These are phyloP conservation scores for Diaporthe capsici DNA, from an alignment of 2,329 filamentous ascomycete genomes.

Conservation along the genomic window DNA sequence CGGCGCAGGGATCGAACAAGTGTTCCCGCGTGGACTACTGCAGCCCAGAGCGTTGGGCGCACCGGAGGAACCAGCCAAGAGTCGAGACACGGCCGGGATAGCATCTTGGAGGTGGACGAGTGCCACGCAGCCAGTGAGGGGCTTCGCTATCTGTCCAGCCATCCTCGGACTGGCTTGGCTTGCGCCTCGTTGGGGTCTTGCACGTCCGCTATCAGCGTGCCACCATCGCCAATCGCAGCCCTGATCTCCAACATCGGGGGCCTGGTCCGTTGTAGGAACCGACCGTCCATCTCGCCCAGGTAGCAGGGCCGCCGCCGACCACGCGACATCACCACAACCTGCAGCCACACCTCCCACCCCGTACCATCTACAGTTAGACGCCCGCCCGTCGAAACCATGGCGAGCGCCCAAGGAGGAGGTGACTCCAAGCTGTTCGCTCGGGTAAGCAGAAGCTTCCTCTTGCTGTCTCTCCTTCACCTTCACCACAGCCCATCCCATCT, in stretches of 20 bases:
- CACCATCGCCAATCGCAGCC: constrained; percentile 36
- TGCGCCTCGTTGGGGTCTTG: constrained; percentile 20
- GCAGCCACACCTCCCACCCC: constrained; percentile 37
- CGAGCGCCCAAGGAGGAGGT: constrained; percentile 76
- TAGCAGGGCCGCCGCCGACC: constrained; percentile 26
- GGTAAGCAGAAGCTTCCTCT: constrained; percentile 68
- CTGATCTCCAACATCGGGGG: constrained; percentile 31
- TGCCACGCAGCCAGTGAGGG: constrained; percentile 32
- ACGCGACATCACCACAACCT: constrained; percentile 38
- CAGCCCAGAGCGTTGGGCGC: constrained; percentile 23
- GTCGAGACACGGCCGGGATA: constrained; percentile 27
- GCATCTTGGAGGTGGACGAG: constrained; percentile 30
- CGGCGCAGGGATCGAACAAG: constrained; percentile 8
- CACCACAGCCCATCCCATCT: constrained; percentile 19
- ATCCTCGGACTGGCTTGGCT: constrained; percentile 35
- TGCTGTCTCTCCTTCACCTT: constrained; percentile 21
- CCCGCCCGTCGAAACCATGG: constrained; percentile 59
- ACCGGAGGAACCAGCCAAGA: constrained; percentile 16
- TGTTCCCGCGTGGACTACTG: constrained; percentile 32
- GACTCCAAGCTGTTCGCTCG: constrained; percentile 99
- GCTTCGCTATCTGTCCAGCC: constrained; percentile 13
- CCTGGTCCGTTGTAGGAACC: constrained; percentile 34
- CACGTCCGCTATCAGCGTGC: constrained; percentile 29
- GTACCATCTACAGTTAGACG: constrained; percentile 31
- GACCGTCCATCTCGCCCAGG: constrained; percentile 27